phyloP scores from a whole-genome alignment of 257 asterid genomes.

The Penstemon davidsonii region DNA sequence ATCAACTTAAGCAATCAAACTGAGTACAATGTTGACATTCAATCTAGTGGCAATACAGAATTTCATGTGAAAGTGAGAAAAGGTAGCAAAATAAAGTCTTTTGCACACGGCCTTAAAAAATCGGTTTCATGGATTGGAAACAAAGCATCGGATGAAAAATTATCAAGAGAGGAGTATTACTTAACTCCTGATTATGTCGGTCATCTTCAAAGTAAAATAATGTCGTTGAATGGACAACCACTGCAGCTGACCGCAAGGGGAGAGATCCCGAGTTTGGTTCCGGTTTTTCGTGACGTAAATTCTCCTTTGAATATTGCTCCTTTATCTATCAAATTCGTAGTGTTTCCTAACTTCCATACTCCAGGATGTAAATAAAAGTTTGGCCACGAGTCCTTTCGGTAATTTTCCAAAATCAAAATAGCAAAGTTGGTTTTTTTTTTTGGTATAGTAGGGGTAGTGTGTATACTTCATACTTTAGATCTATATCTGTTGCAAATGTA shows the following conservation, averaged over 20 bases:
- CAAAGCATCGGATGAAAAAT: constrained; percentile 52
- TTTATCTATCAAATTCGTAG: constrained; percentile 68
- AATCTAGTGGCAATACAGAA: constrained; percentile 33
- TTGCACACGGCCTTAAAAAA: constrained; percentile 49
- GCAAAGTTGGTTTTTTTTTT: no score
- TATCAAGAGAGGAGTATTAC: constrained; percentile 70
- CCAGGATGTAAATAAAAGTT: constrained; percentile 52
- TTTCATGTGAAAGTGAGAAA: constrained; percentile 22
- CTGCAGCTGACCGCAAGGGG: constrained; percentile 51
- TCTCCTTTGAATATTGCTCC: constrained; percentile 52
- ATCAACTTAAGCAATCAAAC: constrained; percentile 80
- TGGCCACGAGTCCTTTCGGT: no score
- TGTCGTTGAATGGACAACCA: constrained; percentile 61
- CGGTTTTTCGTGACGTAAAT: constrained; percentile 32
- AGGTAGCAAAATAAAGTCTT: constrained; percentile 31
- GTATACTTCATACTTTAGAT: no score
- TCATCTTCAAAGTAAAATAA: constrained; percentile 44
- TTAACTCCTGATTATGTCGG: constrained; percentile 59
- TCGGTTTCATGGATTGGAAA: constrained; percentile 74
- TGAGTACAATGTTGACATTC: constrained; percentile 38
- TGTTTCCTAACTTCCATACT: constrained; percentile 58
- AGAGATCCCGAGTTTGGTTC: constrained; percentile 49
- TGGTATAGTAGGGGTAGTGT: no score
- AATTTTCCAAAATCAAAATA: no score
- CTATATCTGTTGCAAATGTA: no score